A percentile compares a stretch with the other conserved stretches of the same genome.
These are phyloP conservation scores for Rhizophagus sp. DNA, from an alignment of 192 early-diverging fungal genomes.

Conservation along the genomic window DNA sequence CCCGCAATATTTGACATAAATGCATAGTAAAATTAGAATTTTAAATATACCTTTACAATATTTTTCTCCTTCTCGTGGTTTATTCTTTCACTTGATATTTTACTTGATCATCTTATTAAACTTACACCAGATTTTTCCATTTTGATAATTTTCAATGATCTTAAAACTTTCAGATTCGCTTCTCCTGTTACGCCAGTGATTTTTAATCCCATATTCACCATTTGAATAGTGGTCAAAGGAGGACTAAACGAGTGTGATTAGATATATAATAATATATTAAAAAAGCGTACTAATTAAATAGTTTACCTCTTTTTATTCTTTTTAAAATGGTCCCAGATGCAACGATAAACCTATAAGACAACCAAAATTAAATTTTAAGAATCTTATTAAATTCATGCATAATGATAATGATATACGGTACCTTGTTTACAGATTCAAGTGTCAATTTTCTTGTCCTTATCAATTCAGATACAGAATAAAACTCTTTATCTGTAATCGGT, in stretches of 20 bases:
- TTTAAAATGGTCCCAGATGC: not conserved
- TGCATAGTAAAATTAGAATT: no score
- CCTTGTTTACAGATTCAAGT: not conserved
- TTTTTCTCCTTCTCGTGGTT: no score
- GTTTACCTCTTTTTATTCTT: not conserved
- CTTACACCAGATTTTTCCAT: conserved; percentile 1
- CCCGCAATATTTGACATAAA: no score
- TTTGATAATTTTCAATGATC: conserved; percentile 1
- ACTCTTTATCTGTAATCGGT: not conserved
- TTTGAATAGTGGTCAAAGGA: not conserved
- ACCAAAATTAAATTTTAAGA: not conserved
- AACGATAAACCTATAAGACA: not conserved
- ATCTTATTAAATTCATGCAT: not conserved
- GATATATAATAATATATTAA: not conserved
- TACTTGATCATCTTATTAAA: not conserved
- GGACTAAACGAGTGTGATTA: not conserved
- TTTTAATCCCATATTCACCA: not conserved
- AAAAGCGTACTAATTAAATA: not conserved
- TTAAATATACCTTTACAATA: no score
- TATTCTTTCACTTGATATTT: no score
- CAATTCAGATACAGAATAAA: not conserved
- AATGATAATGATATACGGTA: not conserved
- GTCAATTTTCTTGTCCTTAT: not conserved
- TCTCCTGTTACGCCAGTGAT: not conserved
- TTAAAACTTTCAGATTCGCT: not conserved